A percentile compares a stretch with the other conserved stretches of the same genome.
Conservation (phyloP, 2,329 filamentous ascomycete species). For the Monosporascus sp. region DNA sequence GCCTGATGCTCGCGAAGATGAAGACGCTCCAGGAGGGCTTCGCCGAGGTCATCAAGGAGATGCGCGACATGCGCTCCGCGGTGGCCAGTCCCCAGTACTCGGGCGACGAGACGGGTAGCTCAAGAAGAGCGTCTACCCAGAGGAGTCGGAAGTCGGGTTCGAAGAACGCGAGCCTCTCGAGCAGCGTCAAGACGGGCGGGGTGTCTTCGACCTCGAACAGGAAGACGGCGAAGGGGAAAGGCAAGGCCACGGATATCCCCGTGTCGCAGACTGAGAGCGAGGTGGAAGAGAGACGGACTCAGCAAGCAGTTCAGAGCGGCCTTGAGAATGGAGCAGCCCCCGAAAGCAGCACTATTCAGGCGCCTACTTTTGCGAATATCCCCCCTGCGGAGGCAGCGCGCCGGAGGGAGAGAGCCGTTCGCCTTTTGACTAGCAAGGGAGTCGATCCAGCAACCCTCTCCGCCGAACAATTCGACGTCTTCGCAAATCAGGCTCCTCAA, state of each 20-base stretch:
- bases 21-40: constrained; percentile 90
- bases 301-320: constrained; percentile 5
- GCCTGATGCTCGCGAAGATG: constrained; percentile 83
- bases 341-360: constrained; percentile 9
- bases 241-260: not conserved
- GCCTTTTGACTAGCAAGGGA: constrained; percentile 39
- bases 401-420: constrained; percentile 41
- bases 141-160: not conserved
- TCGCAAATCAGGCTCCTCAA: constrained; percentile 53
- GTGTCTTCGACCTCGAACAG: not conserved
- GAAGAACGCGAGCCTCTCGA: not conserved
- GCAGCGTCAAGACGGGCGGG: not conserved
- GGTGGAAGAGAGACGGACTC: not conserved
- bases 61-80: constrained; percentile 55
- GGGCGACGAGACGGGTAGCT: constrained; percentile 35
- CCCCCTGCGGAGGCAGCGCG: constrained; percentile 45
- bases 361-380: constrained; percentile 32
- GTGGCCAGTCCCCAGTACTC: constrained; percentile 48
- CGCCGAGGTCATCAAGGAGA: constrained; percentile 76
- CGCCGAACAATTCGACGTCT: constrained; percentile 52
- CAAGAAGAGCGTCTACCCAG: not conserved
- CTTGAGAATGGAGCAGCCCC: constrained; percentile 7
- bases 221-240: not conserved
- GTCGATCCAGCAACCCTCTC: constrained; percentile 50
- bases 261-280: not conserved